Conservation (phyloP, 1,284 basidiomycete species). For the Sanghuangporus weigelae region DNA sequence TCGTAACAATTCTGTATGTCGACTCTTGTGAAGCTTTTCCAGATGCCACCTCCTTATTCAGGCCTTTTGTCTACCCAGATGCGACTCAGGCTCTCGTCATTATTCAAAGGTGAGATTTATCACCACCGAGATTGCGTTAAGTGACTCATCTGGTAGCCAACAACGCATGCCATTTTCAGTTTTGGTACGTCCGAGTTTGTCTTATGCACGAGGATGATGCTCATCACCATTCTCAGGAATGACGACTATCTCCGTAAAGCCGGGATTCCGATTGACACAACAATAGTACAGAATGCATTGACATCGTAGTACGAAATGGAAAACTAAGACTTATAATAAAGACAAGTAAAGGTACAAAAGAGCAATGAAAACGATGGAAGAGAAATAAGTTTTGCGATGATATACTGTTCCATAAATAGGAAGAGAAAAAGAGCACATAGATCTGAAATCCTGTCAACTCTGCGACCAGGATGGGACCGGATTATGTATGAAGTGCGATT, state of each 20-base stretch:
- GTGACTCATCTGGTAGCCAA: background rate
- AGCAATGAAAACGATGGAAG: background rate
- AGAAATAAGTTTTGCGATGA: background rate
- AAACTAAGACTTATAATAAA: background rate
- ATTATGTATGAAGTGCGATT: background rate
- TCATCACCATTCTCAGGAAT: constrained; percentile 7
- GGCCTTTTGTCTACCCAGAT: constrained; percentile 48
- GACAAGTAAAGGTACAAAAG: background rate
- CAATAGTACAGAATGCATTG: constrained; percentile 16
- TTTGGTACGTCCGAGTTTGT: constrained; percentile 10
- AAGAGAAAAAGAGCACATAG: background rate
- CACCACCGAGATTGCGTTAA: background rate
- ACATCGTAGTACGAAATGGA: constrained; percentile 6
- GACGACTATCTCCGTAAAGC: constrained; percentile 16
- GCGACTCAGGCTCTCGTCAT: constrained; percentile 81
- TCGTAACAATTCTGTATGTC: constrained; percentile 83
- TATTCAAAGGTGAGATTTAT: constrained; percentile 73
- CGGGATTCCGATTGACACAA: constrained; percentile 16
- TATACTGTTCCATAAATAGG: background rate
- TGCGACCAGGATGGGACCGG: background rate
- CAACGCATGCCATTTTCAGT: constrained; percentile 3
- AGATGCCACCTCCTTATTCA: constrained; percentile 85
- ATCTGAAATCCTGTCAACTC: background rate
- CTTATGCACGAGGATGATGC: background rate
- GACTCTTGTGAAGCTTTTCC: constrained; percentile 24